A percentile compares a stretch with the other conserved stretches of the same genome.
Conservation (phyloP, 768 basidiomycete species). For the Rhodotorula kratochvilovae region DNA sequence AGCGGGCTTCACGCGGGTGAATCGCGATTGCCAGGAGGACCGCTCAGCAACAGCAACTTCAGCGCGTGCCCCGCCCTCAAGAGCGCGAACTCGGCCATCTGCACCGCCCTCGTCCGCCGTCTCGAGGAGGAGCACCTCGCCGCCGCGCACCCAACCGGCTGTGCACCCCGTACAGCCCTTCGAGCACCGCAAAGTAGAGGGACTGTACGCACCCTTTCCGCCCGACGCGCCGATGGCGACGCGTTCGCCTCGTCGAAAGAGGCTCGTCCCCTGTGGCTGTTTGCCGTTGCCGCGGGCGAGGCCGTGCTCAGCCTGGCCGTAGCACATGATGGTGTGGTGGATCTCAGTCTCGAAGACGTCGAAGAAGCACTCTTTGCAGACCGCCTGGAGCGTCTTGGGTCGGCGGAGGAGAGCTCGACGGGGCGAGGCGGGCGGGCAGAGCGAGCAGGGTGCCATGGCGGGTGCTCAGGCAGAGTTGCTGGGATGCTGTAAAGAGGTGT, state of each 20-base stretch:
- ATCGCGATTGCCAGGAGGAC: too few species aligned
- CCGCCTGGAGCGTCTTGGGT: constrained; percentile 95
- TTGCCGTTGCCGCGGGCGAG: not conserved
- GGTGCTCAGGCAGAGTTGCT: not conserved
- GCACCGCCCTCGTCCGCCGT: too few species aligned
- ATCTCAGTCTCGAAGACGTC: constrained; percentile 97
- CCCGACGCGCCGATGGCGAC: constrained; percentile 98
- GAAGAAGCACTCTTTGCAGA: constrained; percentile 94
- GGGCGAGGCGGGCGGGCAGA: constrained; percentile 69
- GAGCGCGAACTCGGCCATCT: too few species aligned
- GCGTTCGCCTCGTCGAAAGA: constrained; percentile 83
- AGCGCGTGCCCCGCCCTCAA: too few species aligned
- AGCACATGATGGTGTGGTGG: constrained; percentile 85
- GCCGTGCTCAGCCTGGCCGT: constrained; percentile 28
- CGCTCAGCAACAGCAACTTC: too few species aligned
- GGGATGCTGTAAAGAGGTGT: too few species aligned
- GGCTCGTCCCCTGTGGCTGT: constrained; percentile 26
- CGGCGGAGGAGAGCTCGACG: constrained; percentile 81
- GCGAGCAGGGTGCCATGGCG: constrained; percentile 67
- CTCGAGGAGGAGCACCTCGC: too few species aligned
- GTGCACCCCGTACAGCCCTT: too few species aligned
- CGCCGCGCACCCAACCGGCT: not conserved
- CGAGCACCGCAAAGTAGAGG: not conserved
- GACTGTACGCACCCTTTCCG: constrained; percentile 74
- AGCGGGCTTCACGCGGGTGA: too few species aligned